Conservation (phyloP, 371 early-diverging fungal genomes). For the Apophysomyces variabilis region DNA sequence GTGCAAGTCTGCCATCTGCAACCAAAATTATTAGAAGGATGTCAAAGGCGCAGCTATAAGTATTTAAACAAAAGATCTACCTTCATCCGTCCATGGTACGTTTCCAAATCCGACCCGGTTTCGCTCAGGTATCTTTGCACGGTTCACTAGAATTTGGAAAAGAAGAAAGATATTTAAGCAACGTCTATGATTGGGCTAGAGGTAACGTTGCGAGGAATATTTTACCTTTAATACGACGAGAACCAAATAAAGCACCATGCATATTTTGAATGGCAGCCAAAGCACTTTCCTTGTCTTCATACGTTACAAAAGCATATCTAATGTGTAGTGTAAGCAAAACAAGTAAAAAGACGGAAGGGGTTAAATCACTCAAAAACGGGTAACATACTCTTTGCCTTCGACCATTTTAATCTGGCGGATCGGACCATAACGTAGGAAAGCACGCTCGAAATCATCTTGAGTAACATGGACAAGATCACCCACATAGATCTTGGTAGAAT, state of each 20-base stretch:
- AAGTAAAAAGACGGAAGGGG: not conserved
- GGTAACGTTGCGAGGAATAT: too few relatives aligned
- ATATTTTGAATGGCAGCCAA: constrained; percentile 53
- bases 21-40: too few relatives aligned
- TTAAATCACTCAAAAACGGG: too few relatives aligned
- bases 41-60: not conserved
- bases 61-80: constrained; percentile 14
- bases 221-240: constrained; percentile 53
- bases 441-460: constrained; percentile 36
- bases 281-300: constrained; percentile 49
- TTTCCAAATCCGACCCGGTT: constrained; percentile 66
- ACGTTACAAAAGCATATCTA: constrained; percentile 63
- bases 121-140: constrained; percentile 65
- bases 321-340: not conserved
- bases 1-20: constrained; percentile 41
- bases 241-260: constrained; percentile 54
- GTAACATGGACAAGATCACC: constrained; percentile 53
- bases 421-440: constrained; percentile 57
- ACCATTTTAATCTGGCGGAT: constrained; percentile 58
- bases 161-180: too few relatives aligned
- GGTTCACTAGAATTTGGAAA: constrained; percentile 41
- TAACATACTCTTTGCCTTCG: constrained; percentile 57
- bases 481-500: constrained; percentile 59
- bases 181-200: too few relatives aligned
- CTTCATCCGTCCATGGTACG: constrained; percentile 65